These are phyloP conservation scores for Dothidotthia symphoricarpi DNA, from an alignment of 2,329 filamentous ascomycete genomes.

Conservation along the genomic window DNA sequence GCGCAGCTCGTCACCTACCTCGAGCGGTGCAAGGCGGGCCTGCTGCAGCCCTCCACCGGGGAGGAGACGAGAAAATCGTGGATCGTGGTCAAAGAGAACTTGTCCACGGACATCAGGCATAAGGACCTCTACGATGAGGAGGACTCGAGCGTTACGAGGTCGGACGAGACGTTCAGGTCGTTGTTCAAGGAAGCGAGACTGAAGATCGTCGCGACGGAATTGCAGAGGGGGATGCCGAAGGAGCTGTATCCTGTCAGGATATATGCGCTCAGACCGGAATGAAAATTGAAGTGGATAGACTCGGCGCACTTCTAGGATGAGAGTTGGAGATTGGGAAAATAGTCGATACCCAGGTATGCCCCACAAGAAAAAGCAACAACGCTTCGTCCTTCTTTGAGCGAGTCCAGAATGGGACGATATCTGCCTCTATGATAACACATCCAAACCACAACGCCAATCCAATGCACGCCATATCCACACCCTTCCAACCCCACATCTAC, in stretches of 20 bases:
- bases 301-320: too few species aligned
- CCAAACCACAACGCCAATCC: conserved; percentile 1
- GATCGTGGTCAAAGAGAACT: conserved; percentile 80
- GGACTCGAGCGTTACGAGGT: conserved; percentile 77
- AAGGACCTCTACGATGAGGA: conserved; percentile 70
- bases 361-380: too few species aligned
- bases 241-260: conserved; percentile 71
- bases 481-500: neutral
- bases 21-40: conserved; percentile 54
- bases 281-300: too few species aligned
- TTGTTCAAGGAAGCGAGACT: conserved; percentile 71
- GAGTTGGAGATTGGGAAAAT: neutral
- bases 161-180: conserved; percentile 66
- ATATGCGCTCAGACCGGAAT: conserved; percentile 68
- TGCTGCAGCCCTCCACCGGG: conserved; percentile 39
- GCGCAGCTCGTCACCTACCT: conserved; percentile 68
- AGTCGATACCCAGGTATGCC: conserved; percentile 3
- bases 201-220: conserved; percentile 48
- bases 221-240: conserved; percentile 62
- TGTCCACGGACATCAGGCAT: conserved; percentile 53
- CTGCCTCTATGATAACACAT: conserved; percentile 3
- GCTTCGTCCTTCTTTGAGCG: too few species aligned
- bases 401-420: neutral
- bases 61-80: conserved; percentile 46
- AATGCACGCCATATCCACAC: neutral